phyloP scores from a whole-genome alignment of 495 filamentous ascomycete species.

The Amniculicola lignicola region DNA sequence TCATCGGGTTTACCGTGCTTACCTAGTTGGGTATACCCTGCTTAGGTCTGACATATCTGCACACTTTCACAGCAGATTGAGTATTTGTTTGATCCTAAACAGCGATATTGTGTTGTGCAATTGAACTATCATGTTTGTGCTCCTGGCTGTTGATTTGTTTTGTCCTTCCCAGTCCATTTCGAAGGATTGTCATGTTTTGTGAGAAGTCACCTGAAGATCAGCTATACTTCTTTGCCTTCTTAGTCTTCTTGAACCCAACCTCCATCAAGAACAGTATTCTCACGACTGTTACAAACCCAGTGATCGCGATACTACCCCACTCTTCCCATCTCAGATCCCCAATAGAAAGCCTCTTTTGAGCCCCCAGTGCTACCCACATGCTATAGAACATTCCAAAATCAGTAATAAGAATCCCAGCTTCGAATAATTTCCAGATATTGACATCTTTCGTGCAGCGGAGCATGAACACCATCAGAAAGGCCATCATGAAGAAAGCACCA shows the following conservation, averaged over 20 bases:
- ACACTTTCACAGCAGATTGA: too few species aligned
- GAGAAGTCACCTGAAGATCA: too few species aligned
- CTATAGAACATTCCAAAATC: slow-evolving; percentile 1
- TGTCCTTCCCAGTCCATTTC: too few species aligned
- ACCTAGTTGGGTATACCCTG: too few species aligned
- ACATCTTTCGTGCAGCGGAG: slow-evolving; percentile 8
- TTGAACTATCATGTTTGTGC: too few species aligned
- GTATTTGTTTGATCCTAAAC: too few species aligned
- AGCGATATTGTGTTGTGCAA: too few species aligned
- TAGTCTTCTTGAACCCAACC: not conserved
- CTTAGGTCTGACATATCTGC: too few species aligned
- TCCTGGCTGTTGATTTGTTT: too few species aligned
- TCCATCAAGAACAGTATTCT: slow-evolving; percentile 3
- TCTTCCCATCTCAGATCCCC: not conserved
- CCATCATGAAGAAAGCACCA: not conserved
- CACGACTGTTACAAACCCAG: slow-evolving; percentile 1
- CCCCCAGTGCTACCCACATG: not conserved
- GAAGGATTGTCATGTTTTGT: too few species aligned
- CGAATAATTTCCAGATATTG: slow-evolving; percentile 4
- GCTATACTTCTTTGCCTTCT: too few species aligned
- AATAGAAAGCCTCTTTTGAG: not conserved
- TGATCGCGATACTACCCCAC: not conserved
- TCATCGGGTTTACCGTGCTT: too few species aligned
- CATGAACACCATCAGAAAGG: slow-evolving; percentile 1
- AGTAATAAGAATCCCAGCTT: not conserved